Evolutionary conservation across 208 protist species (phyloP).

Genomic region (Acanthamoeba quina): DNA sequence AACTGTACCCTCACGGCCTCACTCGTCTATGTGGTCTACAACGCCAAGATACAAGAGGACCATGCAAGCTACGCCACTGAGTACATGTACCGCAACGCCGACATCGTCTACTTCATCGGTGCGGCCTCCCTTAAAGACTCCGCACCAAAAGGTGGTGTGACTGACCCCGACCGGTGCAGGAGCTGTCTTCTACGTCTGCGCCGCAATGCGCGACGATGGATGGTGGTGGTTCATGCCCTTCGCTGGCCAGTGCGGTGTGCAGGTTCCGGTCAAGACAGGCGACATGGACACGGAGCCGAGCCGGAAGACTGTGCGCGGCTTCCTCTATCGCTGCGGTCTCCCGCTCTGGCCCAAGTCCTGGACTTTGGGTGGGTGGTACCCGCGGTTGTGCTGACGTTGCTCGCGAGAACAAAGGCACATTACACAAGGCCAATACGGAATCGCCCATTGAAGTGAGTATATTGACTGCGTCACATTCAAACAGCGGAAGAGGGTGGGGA

Average conservation of each 20-base stretch:
- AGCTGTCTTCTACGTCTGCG: not conserved
- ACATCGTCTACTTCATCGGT: slow-evolving; percentile 52
- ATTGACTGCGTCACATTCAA: not conserved
- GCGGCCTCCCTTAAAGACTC: no score
- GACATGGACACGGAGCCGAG: not conserved
- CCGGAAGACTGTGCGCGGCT: not conserved
- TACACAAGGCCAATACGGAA: not conserved
- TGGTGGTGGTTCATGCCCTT: slow-evolving; percentile 44
- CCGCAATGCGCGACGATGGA: slow-evolving; percentile 7
- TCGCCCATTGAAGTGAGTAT: not conserved
- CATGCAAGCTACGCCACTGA: not conserved
- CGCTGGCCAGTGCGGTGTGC: not conserved
- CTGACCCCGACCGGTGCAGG: not conserved
- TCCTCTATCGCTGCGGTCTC: slow-evolving; percentile 9
- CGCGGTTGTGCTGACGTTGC: not conserved
- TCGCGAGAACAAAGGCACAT: not conserved
- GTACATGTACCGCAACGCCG: slow-evolving; percentile 34
- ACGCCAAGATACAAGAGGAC: not conserved
- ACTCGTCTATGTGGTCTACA: slow-evolving; percentile 1
- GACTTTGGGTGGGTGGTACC: slow-evolving; percentile 5
- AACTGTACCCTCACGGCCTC: not conserved
- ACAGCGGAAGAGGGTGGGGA: not conserved
- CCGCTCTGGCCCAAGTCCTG: not conserved
- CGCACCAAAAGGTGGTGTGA: not conserved
- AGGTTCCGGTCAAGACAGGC: not conserved